Percentiles rank a stretch among this genome's conserved stretches.
These are phyloP conservation scores for Agaricus blazei DNA, from an alignment of 768 basidiomycete species.

Conservation along the genomic window DNA sequence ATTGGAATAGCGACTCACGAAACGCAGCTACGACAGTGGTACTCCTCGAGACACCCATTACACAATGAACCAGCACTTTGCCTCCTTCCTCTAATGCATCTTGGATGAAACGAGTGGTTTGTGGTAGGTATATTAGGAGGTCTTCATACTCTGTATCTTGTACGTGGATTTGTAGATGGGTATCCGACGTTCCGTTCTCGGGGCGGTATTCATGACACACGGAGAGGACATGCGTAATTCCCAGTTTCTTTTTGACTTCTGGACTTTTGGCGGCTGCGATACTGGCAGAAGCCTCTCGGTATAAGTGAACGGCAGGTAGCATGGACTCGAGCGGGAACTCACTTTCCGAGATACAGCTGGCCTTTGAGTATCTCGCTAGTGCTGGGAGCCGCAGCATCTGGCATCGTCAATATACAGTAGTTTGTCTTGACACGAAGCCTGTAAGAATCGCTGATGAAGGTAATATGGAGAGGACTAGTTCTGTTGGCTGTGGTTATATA, in stretches of 20 bases:
- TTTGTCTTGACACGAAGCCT: background rate
- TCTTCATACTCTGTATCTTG: slow-evolving; percentile 44
- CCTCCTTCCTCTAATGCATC: slow-evolving; percentile 47
- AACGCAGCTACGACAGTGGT: slow-evolving; percentile 55
- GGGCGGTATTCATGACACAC: slow-evolving; percentile 53
- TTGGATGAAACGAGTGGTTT: slow-evolving; percentile 58
- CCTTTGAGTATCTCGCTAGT: slow-evolving; percentile 29
- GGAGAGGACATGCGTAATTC: slow-evolving; percentile 51
- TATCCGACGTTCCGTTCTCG: slow-evolving; percentile 21
- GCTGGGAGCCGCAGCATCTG: background rate
- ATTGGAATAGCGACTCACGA: slow-evolving; percentile 28
- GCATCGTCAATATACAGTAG: background rate
- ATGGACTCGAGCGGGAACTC: slow-evolving; percentile 13
- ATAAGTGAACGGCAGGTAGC: background rate
- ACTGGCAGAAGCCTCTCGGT: slow-evolving; percentile 18
- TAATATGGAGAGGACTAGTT: background rate
- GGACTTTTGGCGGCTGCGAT: slow-evolving; percentile 29
- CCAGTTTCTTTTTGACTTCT: slow-evolving; percentile 24
- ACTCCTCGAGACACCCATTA: slow-evolving; percentile 71
- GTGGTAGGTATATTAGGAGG: slow-evolving; percentile 60
- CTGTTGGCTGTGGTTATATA: no score
- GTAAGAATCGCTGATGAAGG: background rate
- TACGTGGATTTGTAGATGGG: slow-evolving; percentile 35
- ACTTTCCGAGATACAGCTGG: slow-evolving; percentile 41
- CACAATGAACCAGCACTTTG: slow-evolving; percentile 64